These are phyloP conservation scores for Lactuca sativa DNA, from an alignment of 129 eudicot species.

Conservation along the genomic window DNA sequence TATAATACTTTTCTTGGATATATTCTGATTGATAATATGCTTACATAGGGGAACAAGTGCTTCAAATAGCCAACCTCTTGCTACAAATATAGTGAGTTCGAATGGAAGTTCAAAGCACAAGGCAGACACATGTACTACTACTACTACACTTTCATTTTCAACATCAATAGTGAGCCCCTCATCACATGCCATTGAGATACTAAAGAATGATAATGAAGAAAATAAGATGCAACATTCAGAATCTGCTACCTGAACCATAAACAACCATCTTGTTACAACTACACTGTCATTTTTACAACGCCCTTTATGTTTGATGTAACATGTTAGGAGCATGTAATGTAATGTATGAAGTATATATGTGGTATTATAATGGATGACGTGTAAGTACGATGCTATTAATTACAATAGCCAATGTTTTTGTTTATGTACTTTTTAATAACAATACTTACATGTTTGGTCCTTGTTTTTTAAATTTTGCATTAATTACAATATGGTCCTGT, in stretches of 20 bases:
- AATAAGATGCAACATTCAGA: slow-evolving; percentile 40
- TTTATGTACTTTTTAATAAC: too few relatives aligned
- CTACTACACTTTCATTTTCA: slow-evolving; percentile 39
- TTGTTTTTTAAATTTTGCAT: too few relatives aligned
- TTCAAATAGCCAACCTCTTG: slow-evolving; percentile 46
- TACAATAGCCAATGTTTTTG: too few relatives aligned
- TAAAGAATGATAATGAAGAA: slow-evolving; percentile 30
- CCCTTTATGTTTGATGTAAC: too few relatives aligned
- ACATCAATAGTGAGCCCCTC: slow-evolving; percentile 43
- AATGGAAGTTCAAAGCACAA: slow-evolving; percentile 58
- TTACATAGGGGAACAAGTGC: slow-evolving; percentile 71
- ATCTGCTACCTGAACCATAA: slow-evolving; percentile 9
- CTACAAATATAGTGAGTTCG: slow-evolving; percentile 41
- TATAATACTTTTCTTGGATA: background rate
- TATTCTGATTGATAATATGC: slow-evolving; percentile 11
- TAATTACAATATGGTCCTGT: too few relatives aligned
- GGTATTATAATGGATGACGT: too few relatives aligned
- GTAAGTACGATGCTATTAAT: too few relatives aligned
- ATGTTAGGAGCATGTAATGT: too few relatives aligned
- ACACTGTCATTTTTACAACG: too few relatives aligned
- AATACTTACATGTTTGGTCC: too few relatives aligned
- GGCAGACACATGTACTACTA: slow-evolving; percentile 30
- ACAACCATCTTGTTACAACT: too few relatives aligned
- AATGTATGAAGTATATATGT: too few relatives aligned
- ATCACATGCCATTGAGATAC: slow-evolving; percentile 37